Percentiles rank a stretch among this genome's conserved stretches.
Evolutionary conservation across 495 filamentous ascomycete species (phyloP).

Genomic region (Lasiosphaeris hirsuta): DNA sequence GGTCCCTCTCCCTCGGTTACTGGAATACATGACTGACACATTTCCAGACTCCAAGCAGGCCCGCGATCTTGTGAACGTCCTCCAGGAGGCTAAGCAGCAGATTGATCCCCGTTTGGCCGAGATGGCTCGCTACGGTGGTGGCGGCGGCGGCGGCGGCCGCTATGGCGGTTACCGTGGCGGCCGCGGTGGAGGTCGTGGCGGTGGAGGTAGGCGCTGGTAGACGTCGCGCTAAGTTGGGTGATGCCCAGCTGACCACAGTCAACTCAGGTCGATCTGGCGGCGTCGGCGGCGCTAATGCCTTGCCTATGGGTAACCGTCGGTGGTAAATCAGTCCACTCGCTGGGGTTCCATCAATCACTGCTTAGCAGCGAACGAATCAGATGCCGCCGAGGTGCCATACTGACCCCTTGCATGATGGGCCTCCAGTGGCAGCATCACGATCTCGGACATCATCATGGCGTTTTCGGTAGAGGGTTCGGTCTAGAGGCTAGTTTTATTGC

Average conservation of each 20-base stretch:
- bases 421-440: slow-evolving; percentile 5
- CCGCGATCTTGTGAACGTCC: slow-evolving; percentile 88
- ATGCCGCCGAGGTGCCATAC: not conserved
- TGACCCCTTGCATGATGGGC: slow-evolving; percentile 5
- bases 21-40: slow-evolving; percentile 31
- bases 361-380: not conserved
- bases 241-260: slow-evolving; percentile 14
- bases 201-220: slow-evolving; percentile 33
- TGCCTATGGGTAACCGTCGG: slow-evolving; percentile 46
- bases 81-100: slow-evolving; percentile 96
- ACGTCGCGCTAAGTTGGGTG: not conserved
- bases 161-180: slow-evolving; percentile 54
- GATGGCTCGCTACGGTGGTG: slow-evolving; percentile 90
- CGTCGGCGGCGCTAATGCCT: slow-evolving; percentile 41
- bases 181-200: slow-evolving; percentile 35
- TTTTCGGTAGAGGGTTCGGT: slow-evolving; percentile 23
- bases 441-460: slow-evolving; percentile 21
- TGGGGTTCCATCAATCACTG: not conserved
- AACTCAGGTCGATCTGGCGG: slow-evolving; percentile 26
- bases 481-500: slow-evolving; percentile 27
- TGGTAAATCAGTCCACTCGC: slow-evolving; percentile 33
- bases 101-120: slow-evolving; percentile 93
- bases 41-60: slow-evolving; percentile 85
- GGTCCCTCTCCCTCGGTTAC: slow-evolving; percentile 26
- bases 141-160: slow-evolving; percentile 70